Conservation (phyloP, 106 monocot species). For the Chionographis japonica region DNA sequence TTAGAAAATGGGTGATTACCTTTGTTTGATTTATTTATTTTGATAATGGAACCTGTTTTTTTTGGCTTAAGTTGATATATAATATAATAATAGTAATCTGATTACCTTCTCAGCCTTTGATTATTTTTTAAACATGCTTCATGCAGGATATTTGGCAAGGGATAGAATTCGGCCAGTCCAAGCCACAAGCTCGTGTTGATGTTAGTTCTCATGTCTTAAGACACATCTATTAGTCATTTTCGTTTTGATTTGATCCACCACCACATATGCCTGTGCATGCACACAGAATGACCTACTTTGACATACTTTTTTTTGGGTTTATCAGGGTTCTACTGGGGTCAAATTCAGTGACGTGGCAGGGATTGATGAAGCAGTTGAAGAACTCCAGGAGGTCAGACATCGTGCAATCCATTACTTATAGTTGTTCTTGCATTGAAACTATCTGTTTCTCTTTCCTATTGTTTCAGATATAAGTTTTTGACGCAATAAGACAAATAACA, state of each 20-base stretch:
- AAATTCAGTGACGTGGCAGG: conserved; percentile 81
- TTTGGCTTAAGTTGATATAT: background rate
- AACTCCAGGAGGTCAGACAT: conserved; percentile 69
- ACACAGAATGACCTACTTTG: background rate
- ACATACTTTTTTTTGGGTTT: background rate
- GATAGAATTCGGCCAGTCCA: conserved; percentile 89
- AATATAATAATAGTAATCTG: background rate
- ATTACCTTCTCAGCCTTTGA: background rate
- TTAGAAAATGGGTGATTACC: conserved; percentile 72
- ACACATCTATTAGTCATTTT: background rate
- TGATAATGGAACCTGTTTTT: background rate
- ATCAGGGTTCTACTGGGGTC: conserved; percentile 79
- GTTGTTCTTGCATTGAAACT: background rate
- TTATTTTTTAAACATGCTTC: background rate
- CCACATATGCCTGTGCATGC: background rate
- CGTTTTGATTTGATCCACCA: background rate
- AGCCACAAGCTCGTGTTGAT: conserved; percentile 89
- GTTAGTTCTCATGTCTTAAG: conserved; percentile 30
- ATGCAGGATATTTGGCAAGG: conserved; percentile 93
- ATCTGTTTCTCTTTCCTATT: background rate
- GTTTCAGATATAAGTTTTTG: background rate
- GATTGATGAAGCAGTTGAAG: conserved; percentile 90
- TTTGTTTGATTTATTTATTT: background rate
- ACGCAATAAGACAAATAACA: too few species aligned
- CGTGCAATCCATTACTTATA: background rate